phyloP scores from a whole-genome alignment of 2,329 filamentous ascomycete genomes.

The Xylariaceae sp. region DNA sequence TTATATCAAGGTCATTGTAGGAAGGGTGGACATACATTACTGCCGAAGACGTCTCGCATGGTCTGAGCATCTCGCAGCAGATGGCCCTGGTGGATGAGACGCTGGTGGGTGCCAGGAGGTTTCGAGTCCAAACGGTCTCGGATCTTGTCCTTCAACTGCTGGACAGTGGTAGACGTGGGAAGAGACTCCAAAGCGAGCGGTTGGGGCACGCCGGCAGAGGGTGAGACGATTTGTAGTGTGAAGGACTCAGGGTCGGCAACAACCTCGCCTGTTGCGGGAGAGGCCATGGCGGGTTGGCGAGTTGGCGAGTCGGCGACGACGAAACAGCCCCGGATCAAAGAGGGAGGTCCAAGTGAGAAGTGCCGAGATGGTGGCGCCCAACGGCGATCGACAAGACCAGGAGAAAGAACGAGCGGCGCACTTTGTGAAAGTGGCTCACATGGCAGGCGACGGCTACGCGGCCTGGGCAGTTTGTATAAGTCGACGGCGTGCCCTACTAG shows the following conservation, averaged over 20 bases:
- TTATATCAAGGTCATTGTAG: no score
- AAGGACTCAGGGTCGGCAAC: conserved; percentile 33
- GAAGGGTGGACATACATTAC: conserved; percentile 34
- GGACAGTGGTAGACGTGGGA: conserved; percentile 49
- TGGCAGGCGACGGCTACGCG: no score
- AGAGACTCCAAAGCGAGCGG: conserved; percentile 48
- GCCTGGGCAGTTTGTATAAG: background rate
- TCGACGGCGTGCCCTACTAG: conserved; percentile 20
- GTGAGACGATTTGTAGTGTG: conserved; percentile 57
- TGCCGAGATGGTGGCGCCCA: no score
- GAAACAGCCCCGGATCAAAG: background rate
- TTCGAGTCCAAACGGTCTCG: conserved; percentile 46
- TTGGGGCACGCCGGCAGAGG: conserved; percentile 50
- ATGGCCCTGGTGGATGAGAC: conserved; percentile 58
- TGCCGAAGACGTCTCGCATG: conserved; percentile 54
- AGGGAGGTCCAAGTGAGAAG: no score
- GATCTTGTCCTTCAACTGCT: conserved; percentile 56
- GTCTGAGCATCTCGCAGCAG: conserved; percentile 54
- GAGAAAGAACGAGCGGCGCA: no score
- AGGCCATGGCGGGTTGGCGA: conserved; percentile 40
- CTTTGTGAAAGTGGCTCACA: no score
- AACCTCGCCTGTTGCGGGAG: conserved; percentile 29
- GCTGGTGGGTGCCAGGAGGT: conserved; percentile 52
- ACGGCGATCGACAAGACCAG: no score
- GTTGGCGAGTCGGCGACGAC: conserved; percentile 22